Evolutionary conservation across 768 basidiomycete genomes (phyloP), one percentile per base, ranked within the genome.

Genomic region (Obba rivulosa): DNA sequence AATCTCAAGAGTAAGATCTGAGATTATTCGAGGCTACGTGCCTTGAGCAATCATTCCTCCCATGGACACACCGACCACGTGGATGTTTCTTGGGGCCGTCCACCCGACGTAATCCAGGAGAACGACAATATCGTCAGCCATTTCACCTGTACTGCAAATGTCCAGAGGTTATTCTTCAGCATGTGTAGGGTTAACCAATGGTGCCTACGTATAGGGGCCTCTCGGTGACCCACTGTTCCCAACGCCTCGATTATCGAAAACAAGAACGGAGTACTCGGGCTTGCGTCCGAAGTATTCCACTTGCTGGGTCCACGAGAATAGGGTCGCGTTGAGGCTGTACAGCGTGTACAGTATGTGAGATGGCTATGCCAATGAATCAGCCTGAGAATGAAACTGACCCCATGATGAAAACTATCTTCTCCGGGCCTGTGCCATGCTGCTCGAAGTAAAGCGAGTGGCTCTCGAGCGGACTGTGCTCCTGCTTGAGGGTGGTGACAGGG

Each of bases 41-140:
- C 85, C 83, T 67, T 87, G 85, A 0, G 86, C 79, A 43, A 89
- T 87, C 89, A 91, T 92, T 4, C 89, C 89, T 2, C 90, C 90
- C 4, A 92, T 63, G 34, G 86, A 89, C 20, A 79, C 66, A 8
- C 90, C 85, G 18, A 92, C 82, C 25, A 92, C 64, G 57, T 91
- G 82, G 5, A 92, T 38, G 41, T 75, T 74, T 4, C 77, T 76
- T 9, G 76, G 65, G 7, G 61, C 72, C 0, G 76, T 87, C 87
- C 89, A 92, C 2, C 78, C 83, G 5, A 92, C 53, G 54, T 79
- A 76, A 56, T 92, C 75, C 4, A 92, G 70, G 3, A 91, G 71
- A 10, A 71, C 75, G 23, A 89, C 65, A 4, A 71, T 70, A 52
- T 92, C 90, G 48, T 83, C 77, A 2, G 90, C 89, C 89, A 92